Base-by-base conservation (phyloP, 345 rosid genomes). In the Hibiscus syriacus region DNA sequence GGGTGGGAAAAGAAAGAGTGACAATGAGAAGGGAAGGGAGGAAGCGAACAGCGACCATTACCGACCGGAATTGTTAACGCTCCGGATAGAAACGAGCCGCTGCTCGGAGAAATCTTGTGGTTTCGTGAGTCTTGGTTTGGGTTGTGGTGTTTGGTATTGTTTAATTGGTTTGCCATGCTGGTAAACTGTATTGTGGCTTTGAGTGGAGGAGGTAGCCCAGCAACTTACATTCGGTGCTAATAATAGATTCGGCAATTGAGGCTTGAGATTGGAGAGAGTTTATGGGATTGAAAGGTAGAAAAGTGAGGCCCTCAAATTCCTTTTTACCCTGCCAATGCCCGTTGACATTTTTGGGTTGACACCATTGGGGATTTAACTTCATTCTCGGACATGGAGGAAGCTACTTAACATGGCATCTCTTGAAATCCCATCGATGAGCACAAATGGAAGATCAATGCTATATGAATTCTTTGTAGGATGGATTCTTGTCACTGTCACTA, bases 1-100 rank as follows among this genome's bases (percentile, higher is more conserved):
- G 59, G 0, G 61, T 10, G 32, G 7, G 39, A 32, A 61, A 26
- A 48, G 60, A 29, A 53, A 66, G 1, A 41, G 55, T 16, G 54
- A 73, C 0, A 61, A 77, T 38, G 32, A 60, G 0, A 61, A 68
- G 43, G 63, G 67, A 41, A 70, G 59, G 75, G 63, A 58, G 55
- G 69, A 16, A 43, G 45, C 59, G 84, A 82, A 52, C 85, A 72
- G 77, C 83, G 80, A 85, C 86, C 92, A 87, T 87, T 63, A 67
- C 61, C 23, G 71, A 39, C 53, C 71, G 63, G 53, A 68, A 68
- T 55, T 23, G 19, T 53, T 25, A 39, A 39, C 55, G 60, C 62
- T 55, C 71, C 63, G 52, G 71, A 39, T 55, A 68, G 71, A 68
- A 66, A 66, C 70, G 72, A 81, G 82, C 83, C 83, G 79, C 84